Conservation (phyloP, 2,329 filamentous ascomycete species). For the Arachnomyces sp. region DNA sequence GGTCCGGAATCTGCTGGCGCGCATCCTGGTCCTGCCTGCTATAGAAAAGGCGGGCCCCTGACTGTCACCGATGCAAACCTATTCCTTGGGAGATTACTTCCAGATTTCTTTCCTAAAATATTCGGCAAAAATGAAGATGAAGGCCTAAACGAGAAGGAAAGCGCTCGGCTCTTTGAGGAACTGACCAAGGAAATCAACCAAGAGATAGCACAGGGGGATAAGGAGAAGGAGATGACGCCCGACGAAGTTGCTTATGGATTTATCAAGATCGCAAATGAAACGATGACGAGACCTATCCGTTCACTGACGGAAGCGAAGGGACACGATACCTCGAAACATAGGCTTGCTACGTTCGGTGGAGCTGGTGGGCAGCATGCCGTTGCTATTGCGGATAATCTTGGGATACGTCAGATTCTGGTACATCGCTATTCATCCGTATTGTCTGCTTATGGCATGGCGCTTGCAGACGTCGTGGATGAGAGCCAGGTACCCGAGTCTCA, state of each 20-base stretch:
- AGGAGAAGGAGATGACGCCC: slow-evolving; percentile 52
- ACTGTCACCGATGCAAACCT: slow-evolving; percentile 93
- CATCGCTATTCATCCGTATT: slow-evolving; percentile 83
- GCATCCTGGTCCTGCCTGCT: slow-evolving; percentile 83
- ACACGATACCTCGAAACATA: slow-evolving; percentile 76
- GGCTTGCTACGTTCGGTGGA: slow-evolving; percentile 79
- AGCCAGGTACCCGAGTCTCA: slow-evolving; percentile 58
- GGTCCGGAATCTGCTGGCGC: slow-evolving; percentile 84
- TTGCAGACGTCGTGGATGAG: slow-evolving; percentile 84
- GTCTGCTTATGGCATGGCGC: slow-evolving; percentile 84
- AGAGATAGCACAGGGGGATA: slow-evolving; percentile 51
- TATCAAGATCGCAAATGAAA: slow-evolving; percentile 80
- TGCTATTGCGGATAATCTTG: slow-evolving; percentile 75
- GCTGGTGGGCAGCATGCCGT: slow-evolving; percentile 87
- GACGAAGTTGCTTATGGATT: slow-evolving; percentile 87
- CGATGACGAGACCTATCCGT: slow-evolving; percentile 80
- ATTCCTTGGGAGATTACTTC: slow-evolving; percentile 70
- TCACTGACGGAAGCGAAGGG: slow-evolving; percentile 86
- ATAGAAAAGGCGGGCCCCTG: slow-evolving; percentile 77
- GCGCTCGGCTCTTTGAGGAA: slow-evolving; percentile 60
- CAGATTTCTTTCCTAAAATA: slow-evolving; percentile 88
- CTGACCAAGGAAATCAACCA: slow-evolving; percentile 68
- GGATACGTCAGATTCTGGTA: slow-evolving; percentile 72
- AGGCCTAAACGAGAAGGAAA: slow-evolving; percentile 63
- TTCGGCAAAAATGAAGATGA: slow-evolving; percentile 80